Evolutionary conservation across 2,329 filamentous ascomycete species (phyloP), one percentile per base, ranked within the genome.

Genomic region (Harringtonia lauricola): DNA sequence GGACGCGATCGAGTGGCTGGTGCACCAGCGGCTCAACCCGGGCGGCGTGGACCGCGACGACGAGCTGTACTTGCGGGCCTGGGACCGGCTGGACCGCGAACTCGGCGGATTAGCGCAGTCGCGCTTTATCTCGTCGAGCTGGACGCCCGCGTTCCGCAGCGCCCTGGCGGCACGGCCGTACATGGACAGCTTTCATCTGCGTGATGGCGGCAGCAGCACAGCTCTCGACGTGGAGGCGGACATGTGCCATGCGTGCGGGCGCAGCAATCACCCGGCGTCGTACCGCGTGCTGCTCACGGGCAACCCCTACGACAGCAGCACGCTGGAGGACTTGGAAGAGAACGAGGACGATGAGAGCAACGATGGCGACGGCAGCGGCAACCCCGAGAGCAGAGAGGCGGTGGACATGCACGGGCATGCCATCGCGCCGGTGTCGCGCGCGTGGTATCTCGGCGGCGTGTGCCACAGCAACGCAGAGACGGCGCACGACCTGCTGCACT

Each of bases 1-100:
- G 39, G 78, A 81, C 52, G 81, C 77, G 0, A 68, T 90, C 2
- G 83, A 87, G 56, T 90, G 84, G 84, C 81, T 89, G 62, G 79
- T 90, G 3, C 83, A 87, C 54, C 84, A 83, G 56, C 81, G 82
- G 52, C 70, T 92, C 41, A 82, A 88, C 51, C 84, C 83, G 24
- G 43, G 31, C 22, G 41, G 36, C 0, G 76, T 56, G 72, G 17
- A 42, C 15, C 63, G 71, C 17, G 63, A 72, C 6, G 76, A 85
- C 47, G 67, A 74, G 8, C 64, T 87, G 13, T 92, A 87, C 58
- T 54, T 63, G 13, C 67, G 83, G 22, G 79, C 83, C 0, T 88
- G 87, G 65, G 64, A 65, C 39, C 86, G 86, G 54, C 66, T 90
- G 0, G 74, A 86, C 50, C 76, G 84, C 50, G 82, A 88, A 56